Percentiles rank a stretch among this genome's conserved stretches.
These are phyloP conservation scores for Obba rivulosa DNA, from an alignment of 768 basidiomycete genomes.

Conservation along the genomic window DNA sequence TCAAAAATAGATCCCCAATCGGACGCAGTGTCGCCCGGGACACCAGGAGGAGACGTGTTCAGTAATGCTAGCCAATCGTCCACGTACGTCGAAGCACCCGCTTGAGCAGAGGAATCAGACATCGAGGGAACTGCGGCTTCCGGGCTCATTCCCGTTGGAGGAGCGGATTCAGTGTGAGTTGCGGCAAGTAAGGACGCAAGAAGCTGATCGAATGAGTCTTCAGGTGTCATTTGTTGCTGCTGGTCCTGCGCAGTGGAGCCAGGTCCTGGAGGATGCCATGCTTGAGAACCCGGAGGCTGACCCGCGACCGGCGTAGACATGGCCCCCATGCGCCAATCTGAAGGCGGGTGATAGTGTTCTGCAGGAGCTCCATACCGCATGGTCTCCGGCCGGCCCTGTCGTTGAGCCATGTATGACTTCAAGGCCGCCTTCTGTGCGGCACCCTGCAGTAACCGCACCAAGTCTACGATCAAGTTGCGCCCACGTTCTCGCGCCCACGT, in stretches of 20 bases:
- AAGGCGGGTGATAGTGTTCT: conserved; percentile 21
- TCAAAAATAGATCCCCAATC: not conserved
- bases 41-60: conserved; percentile 17
- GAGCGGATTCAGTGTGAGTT: conserved; percentile 3
- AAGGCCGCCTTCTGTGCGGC: conserved; percentile 60
- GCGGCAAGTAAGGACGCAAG: conserved; percentile 35
- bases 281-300: conserved; percentile 2
- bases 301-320: not conserved
- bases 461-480: conserved; percentile 55
- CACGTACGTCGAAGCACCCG: too few species aligned
- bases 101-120: conserved; percentile 1
- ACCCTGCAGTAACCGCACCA: conserved; percentile 53
- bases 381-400: conserved; percentile 5
- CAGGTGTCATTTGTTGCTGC: conserved; percentile 13
- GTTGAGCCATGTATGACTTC: conserved; percentile 34
- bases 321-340: not conserved
- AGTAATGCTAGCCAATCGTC: conserved; percentile 22
- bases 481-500: conserved; percentile 65
- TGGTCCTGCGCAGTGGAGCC: conserved; percentile 2
- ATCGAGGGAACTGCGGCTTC: not conserved
- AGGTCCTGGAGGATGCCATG: not conserved
- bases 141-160: not conserved
- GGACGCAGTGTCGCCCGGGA: conserved; percentile 10
- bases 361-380: conserved; percentile 5
- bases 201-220: conserved; percentile 33